phyloP scores from a whole-genome alignment of 106 monocot genomes.

The Dioscorea alata region DNA sequence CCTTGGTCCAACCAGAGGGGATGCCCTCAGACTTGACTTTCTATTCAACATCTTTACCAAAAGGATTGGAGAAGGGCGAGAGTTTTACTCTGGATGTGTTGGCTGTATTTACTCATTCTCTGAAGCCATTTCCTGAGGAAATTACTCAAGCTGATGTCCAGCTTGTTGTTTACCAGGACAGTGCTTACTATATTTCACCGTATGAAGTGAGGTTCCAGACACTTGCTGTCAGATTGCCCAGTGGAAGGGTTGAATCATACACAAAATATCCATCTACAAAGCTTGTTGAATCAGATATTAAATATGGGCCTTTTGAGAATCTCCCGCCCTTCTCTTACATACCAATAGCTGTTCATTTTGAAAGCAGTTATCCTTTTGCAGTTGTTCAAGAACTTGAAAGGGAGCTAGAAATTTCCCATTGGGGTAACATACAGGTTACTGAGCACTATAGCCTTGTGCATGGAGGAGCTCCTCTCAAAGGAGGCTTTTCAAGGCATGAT shows the following conservation, averaged over 20 bases:
- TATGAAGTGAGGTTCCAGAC: constrained; percentile 77
- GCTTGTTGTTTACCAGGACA: constrained; percentile 82
- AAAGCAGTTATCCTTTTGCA: constrained; percentile 82
- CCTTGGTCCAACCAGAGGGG: constrained; percentile 38
- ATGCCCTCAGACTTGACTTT: constrained; percentile 65
- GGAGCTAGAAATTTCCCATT: constrained; percentile 96
- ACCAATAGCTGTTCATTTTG: constrained; percentile 78
- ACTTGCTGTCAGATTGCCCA: constrained; percentile 67
- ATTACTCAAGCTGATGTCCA: constrained; percentile 88
- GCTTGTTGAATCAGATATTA: constrained; percentile 69
- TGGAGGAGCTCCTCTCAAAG: constrained; percentile 78
- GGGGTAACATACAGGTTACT: constrained; percentile 90
- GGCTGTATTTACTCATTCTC: constrained; percentile 54
- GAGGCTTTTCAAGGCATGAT: constrained; percentile 83
- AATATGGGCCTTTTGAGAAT: constrained; percentile 85
- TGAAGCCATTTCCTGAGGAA: constrained; percentile 88
- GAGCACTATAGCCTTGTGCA: constrained; percentile 88
- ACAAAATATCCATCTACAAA: constrained; percentile 75
- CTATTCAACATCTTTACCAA: constrained; percentile 61
- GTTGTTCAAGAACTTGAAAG: constrained; percentile 66
- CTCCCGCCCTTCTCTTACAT: constrained; percentile 60
- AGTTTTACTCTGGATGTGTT: constrained; percentile 61
- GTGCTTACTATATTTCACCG: constrained; percentile 78
- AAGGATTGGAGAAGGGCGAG: constrained; percentile 48
- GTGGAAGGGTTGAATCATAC: constrained; percentile 84